Evolutionary conservation across 176 grass and related monocot genomes (phyloP).

Genomic region (Cenchrus purpureus): DNA sequence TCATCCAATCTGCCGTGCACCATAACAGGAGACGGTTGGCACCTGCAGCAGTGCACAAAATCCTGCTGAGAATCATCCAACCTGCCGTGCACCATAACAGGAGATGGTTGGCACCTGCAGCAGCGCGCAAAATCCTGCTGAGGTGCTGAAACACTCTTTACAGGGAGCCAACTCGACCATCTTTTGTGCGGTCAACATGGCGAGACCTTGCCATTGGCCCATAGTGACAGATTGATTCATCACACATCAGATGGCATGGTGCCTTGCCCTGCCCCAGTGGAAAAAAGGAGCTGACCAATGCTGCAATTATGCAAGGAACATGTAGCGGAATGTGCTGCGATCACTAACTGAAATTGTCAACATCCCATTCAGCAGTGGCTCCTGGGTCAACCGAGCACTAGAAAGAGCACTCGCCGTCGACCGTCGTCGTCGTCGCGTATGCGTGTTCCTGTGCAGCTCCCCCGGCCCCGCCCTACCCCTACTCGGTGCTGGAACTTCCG

Average conservation of each 20-base stretch:
- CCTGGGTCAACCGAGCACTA: slow-evolving; percentile 47
- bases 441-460: neutral
- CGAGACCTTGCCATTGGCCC: neutral
- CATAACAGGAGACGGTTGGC: neutral
- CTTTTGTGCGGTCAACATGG: slow-evolving; percentile 2
- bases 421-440: neutral
- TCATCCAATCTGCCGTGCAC: neutral
- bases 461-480: neutral
- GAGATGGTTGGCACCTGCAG: neutral
- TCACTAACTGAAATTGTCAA: slow-evolving; percentile 26
- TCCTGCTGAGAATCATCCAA: too few species aligned
- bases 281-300: neutral
- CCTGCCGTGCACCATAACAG: neutral
- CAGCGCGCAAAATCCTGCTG: neutral
- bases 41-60: neutral
- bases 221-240: neutral
- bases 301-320: slow-evolving; percentile 23
- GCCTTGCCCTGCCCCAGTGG: neutral
- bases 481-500: neutral
- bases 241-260: neutral
- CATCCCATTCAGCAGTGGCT: slow-evolving; percentile 18
- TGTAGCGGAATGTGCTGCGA: neutral
- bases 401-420: neutral
- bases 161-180: neutral
- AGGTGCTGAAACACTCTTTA: neutral